Conservation (phyloP, 441 rosid genomes). For the Pelargonium citronellum region DNA sequence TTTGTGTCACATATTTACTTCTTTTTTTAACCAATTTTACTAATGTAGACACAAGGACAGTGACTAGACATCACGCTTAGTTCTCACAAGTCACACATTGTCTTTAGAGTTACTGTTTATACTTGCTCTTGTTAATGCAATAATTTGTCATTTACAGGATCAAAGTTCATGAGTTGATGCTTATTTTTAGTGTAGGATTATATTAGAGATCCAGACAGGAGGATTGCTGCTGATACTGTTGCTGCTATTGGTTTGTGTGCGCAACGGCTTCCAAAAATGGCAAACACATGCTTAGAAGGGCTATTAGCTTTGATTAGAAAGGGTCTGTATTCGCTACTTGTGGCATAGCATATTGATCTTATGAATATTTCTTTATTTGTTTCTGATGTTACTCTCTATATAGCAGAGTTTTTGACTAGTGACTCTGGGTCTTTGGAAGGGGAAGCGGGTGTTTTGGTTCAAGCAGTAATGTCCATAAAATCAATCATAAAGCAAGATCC, state of each 20-base stretch:
- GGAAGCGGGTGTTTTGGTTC: slow-evolving; percentile 68
- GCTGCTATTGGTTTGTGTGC: slow-evolving; percentile 86
- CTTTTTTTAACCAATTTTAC: not conserved
- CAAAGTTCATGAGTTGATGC: slow-evolving; percentile 21
- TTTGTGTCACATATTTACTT: not conserved
- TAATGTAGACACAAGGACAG: not conserved
- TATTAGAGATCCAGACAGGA: slow-evolving; percentile 80
- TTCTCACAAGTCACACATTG: not conserved
- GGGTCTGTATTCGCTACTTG: slow-evolving; percentile 42
- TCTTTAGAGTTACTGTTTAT: not conserved
- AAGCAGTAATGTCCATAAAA: slow-evolving; percentile 67
- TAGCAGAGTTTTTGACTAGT: slow-evolving; percentile 53
- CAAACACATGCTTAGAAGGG: slow-evolving; percentile 63
- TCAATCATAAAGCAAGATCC: slow-evolving; percentile 73
- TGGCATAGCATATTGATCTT: slow-evolving; percentile 9
- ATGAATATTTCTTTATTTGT: slow-evolving; percentile 12
- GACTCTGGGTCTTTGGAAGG: slow-evolving; percentile 40
- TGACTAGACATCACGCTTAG: not conserved
- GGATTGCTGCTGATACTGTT: slow-evolving; percentile 79
- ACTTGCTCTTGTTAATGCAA: not conserved
- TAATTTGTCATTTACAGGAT: slow-evolving; percentile 5
- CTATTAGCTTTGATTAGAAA: slow-evolving; percentile 56
- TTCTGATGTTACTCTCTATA: slow-evolving; percentile 25
- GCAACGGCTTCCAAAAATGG: slow-evolving; percentile 55
- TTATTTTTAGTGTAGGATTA: slow-evolving; percentile 66